Evolutionary conservation across 352 stramenopile species (phyloP).

Genomic region (Phytophthora kernoviae): DNA sequence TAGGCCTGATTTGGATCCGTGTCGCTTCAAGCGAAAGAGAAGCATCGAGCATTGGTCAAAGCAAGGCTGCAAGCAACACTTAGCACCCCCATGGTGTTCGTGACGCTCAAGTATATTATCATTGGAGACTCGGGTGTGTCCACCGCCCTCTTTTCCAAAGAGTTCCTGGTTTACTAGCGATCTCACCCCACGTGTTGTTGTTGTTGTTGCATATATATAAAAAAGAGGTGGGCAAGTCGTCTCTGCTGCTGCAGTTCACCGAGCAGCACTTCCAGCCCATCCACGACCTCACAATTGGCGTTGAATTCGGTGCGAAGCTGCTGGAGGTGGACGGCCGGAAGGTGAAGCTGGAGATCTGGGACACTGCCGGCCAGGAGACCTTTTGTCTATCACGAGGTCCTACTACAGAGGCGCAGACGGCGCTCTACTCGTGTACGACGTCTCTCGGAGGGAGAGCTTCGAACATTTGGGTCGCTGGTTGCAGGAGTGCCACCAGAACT

Average conservation of each 20-base stretch:
- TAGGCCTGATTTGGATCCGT: no score
- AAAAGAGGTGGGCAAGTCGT: slow-evolving; percentile 92
- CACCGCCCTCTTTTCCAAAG: no score
- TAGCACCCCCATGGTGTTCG: slow-evolving; percentile 75
- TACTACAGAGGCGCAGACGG: slow-evolving; percentile 91
- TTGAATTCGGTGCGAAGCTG: slow-evolving; percentile 91
- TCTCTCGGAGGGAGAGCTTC: slow-evolving; percentile 78
- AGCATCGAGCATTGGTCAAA: background rate
- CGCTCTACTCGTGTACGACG: slow-evolving; percentile 90
- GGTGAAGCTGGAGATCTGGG: slow-evolving; percentile 93
- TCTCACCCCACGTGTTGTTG: no score
- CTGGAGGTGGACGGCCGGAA: slow-evolving; percentile 82
- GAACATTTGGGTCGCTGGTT: slow-evolving; percentile 78
- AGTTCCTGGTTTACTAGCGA: no score
- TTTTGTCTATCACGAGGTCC: slow-evolving; percentile 90
- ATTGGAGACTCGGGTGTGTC: slow-evolving; percentile 76
- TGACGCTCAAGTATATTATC: slow-evolving; percentile 92
- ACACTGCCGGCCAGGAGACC: slow-evolving; percentile 90
- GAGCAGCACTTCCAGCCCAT: slow-evolving; percentile 91
- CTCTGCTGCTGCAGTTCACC: slow-evolving; percentile 90
- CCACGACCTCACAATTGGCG: slow-evolving; percentile 91
- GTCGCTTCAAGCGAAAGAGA: no score
- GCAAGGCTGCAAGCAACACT: no score
- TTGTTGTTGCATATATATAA: no score
- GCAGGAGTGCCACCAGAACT: slow-evolving; percentile 86